Percentiles rank a stretch among this genome's conserved stretches.
Evolutionary conservation across 2,329 filamentous ascomycete species (phyloP).

Genomic region (Trichoderma sp.): DNA sequence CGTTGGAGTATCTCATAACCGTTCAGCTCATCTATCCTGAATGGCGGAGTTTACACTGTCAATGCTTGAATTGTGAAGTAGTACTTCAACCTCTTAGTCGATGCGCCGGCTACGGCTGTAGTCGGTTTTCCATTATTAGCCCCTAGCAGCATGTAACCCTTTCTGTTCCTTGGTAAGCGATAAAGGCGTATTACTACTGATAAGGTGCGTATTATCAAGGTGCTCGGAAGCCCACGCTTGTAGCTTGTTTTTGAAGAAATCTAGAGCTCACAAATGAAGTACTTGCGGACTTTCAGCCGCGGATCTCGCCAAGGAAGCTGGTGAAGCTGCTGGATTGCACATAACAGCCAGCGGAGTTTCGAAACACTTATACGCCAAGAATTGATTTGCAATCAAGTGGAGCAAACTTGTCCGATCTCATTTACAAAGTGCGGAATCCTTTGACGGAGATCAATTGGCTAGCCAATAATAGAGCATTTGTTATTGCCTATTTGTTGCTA

Average conservation of each 20-base stretch:
- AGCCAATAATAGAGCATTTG: background rate
- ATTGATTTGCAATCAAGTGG: constrained; percentile 1
- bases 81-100: background rate
- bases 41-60: background rate
- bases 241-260: background rate
- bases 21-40: background rate
- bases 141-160: background rate
- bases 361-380: background rate
- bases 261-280: no score
- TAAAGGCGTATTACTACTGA: background rate
- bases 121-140: background rate
- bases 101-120: background rate
- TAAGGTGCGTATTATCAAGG: background rate
- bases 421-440: constrained; percentile 8
- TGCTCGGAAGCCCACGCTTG: background rate
- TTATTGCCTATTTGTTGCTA: constrained; percentile 6
- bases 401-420: background rate
- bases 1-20: background rate
- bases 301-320: background rate
- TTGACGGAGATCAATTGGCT: background rate
- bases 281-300: constrained; percentile 7
- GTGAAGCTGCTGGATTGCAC: background rate
- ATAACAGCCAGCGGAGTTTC: background rate
- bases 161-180: background rate
- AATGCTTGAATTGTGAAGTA: background rate